phyloP scores from a whole-genome alignment of 108 stramenopile species.

The Nitzschia sp. region DNA sequence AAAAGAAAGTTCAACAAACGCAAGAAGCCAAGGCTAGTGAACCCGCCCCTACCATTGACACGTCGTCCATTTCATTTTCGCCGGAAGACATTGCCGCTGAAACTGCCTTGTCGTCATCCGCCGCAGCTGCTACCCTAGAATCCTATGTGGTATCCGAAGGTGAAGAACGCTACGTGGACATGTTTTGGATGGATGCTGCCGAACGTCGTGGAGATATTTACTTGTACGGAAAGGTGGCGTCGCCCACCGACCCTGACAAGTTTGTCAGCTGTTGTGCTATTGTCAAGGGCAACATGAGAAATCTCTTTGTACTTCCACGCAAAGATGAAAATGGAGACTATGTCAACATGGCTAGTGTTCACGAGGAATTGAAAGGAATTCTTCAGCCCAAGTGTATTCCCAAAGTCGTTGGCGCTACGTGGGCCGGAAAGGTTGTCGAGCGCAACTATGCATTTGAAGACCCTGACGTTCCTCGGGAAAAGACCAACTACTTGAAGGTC shows the following conservation, averaged over 20 bases:
- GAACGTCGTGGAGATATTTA: conserved; percentile 91
- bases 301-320: conserved; percentile 93
- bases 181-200: conserved; percentile 96
- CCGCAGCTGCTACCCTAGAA: conserved; percentile 35
- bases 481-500: conserved; percentile 94
- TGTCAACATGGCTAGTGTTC: conserved; percentile 73
- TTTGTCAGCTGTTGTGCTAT: conserved; percentile 86
- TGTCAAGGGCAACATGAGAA: conserved; percentile 82
- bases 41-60: conserved; percentile 42
- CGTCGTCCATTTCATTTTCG: conserved; percentile 51
- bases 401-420: conserved; percentile 63
- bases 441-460: conserved; percentile 97
- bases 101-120: conserved; percentile 19
- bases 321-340: conserved; percentile 47
- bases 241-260: conserved; percentile 23
- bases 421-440: conserved; percentile 86
- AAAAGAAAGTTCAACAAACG: conserved; percentile 8
- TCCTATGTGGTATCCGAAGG: conserved; percentile 20
- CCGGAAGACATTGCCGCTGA: conserved; percentile 60
- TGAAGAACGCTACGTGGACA: conserved; percentile 65
- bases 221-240: conserved; percentile 91
- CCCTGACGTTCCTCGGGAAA: conserved; percentile 85
- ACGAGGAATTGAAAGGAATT: conserved; percentile 74
- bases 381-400: conserved; percentile 84
- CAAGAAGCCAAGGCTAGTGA: conserved; percentile 2